phyloP scores from a whole-genome alignment of 345 rosid species.

The Salix viminalis region DNA sequence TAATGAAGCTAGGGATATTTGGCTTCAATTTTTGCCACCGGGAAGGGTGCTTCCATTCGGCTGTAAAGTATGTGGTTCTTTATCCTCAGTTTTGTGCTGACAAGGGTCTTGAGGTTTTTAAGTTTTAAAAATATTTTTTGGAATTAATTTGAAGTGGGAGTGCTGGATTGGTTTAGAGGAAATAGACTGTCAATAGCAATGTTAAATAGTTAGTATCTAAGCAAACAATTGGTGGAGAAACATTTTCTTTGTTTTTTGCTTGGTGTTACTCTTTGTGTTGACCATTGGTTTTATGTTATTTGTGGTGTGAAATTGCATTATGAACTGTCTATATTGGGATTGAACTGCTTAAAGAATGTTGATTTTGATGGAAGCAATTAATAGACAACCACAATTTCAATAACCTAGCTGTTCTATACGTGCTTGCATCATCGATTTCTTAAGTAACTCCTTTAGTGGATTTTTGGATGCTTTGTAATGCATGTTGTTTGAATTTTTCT shows the following conservation, averaged over 20 bases:
- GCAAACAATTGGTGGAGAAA: too few relatives aligned
- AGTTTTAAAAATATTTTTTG: too few relatives aligned
- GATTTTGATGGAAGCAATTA: neutral
- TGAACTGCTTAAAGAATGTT: neutral
- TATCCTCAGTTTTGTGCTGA: neutral
- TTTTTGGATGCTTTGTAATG: neutral
- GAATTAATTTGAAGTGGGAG: too few relatives aligned
- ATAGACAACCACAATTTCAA: neutral
- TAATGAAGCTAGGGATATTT: conserved; percentile 74
- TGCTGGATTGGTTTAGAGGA: too few relatives aligned
- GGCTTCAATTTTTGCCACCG: conserved; percentile 77
- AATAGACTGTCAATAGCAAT: too few relatives aligned
- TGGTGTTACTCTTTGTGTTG: too few relatives aligned
- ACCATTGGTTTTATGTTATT: too few relatives aligned
- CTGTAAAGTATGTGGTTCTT: conserved; percentile 59
- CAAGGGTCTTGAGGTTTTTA: neutral
- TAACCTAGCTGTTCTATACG: too few relatives aligned
- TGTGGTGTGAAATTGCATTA: too few relatives aligned
- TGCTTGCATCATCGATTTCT: neutral
- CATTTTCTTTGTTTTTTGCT: too few relatives aligned
- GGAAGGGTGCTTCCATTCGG: conserved; percentile 82
- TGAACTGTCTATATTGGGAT: neutral
- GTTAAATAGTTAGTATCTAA: too few relatives aligned
- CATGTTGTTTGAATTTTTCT: neutral
- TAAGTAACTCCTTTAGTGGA: neutral